phyloP scores from a whole-genome alignment of 1,284 basidiomycete genomes.

The Microbotryum scabiosae region DNA sequence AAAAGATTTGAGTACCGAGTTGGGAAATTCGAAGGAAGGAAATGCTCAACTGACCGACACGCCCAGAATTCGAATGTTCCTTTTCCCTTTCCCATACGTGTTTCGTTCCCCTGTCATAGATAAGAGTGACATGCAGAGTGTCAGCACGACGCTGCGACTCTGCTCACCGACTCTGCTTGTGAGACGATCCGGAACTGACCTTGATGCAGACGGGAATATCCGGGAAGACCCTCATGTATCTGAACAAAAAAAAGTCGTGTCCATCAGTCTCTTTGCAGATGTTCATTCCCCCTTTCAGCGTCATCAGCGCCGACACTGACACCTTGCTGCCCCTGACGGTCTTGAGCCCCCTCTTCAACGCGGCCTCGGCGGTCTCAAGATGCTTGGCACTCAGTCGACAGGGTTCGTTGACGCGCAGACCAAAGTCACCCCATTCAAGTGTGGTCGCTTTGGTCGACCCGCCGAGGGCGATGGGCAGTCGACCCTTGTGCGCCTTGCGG shows the following conservation, averaged over 20 bases:
- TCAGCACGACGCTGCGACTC: too few species aligned
- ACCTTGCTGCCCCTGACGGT: conserved; percentile 81
- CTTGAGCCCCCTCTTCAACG: conserved; percentile 85
- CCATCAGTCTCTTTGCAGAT: too few species aligned
- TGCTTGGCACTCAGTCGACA: conserved; percentile 84
- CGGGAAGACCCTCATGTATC: conserved; percentile 81
- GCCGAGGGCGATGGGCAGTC: conserved; percentile 46
- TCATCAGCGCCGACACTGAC: conserved; percentile 3
- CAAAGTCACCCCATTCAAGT: conserved; percentile 82
- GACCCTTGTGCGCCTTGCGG: conserved; percentile 35
- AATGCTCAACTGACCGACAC: conserved; percentile 55
- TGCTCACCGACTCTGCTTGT: too few species aligned
- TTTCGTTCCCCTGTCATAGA: conserved; percentile 77
- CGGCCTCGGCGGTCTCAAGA: conserved; percentile 74
- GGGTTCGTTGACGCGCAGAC: conserved; percentile 78
- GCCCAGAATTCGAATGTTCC: conserved; percentile 97
- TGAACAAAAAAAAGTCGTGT: background rate
- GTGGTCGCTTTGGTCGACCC: conserved; percentile 92
- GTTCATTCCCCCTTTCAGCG: too few species aligned
- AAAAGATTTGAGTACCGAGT: background rate
- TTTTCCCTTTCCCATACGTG: conserved; percentile 99
- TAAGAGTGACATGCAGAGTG: too few species aligned
- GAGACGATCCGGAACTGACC: conserved; percentile 44
- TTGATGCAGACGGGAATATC: conserved; percentile 97
- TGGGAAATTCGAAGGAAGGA: background rate